Evolutionary conservation across 1,139 yeast genomes (phyloP), one percentile per base, ranked within the genome.

Genomic region (Hyphopichia khmerensis): DNA sequence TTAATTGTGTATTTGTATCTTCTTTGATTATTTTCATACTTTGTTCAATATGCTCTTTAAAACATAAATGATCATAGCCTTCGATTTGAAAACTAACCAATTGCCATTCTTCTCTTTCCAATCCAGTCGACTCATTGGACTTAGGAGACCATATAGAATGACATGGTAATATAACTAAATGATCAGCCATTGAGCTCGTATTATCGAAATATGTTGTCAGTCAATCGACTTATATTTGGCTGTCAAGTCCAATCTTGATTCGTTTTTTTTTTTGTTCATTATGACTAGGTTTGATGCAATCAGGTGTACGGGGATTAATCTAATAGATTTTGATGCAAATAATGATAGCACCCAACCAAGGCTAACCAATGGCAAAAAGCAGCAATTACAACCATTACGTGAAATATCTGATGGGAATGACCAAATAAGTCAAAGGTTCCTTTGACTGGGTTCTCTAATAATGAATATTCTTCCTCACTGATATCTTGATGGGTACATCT

Each of bases 321-420:
- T 14, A 35, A 29, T 7, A 29, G 16, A 6, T 18, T 10, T 38
- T 53, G 51, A 52, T 79, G 84, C 43, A 79, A 71, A 50, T 74
- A 67, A 41, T 69, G 65, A 55, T 84, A 87, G 36, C 90, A 75
- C 10, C 72, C 73, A n/a, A 80, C 56, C 32, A 89, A 65, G 0
- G 85, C 95, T 42, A 56, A 68, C 65, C 86, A 80, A 62, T 90
- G 97, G 47, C 86, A 83, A 45, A 67, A 69, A 0, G 96, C 95
- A 3, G 96, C 96, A 7, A 82, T 52, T 0, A 90, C 93, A 3
- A 91, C 96, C 56, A 87, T 64, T 3, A 87, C 65, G 60, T 90
- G 97, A 60, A 90, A 90, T 18, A 90, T 77, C 59, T 91, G 97
- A 60, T 90, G 97, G 3, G 96, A 86, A 51, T 87, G 87, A 1